Base-by-base conservation (phyloP, 1,284 basidiomycete genomes). In the Gymnopus androsaceus region DNA sequence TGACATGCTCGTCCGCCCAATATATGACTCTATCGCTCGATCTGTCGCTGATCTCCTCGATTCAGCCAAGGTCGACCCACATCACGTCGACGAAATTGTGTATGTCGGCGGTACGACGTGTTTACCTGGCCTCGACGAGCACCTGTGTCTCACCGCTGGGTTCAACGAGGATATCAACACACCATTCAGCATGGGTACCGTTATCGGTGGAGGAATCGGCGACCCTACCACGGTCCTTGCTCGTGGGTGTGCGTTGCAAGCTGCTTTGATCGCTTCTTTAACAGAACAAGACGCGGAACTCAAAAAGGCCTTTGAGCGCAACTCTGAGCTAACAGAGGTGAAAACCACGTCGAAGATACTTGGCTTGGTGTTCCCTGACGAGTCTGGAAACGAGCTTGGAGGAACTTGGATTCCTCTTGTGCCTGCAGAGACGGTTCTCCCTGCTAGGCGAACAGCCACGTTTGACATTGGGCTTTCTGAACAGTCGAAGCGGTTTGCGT, bases 201-300 rank as follows among this genome's bases (percentile, higher is more conserved):
- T 88, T 41, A 78, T 84, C 0, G 88, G 87, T 37, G 88, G 87
- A 1, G 85, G 87, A 21, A 65, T 83, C 58, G 79, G 85, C 46
- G 95, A 98, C 71, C 92, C 96, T 1, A 93, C 93, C 44, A 90
- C 95, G 57, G 85, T 95, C 54, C 83, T 99, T 27, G 90, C 95
- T 6, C 79, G 93, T 40, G 97, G 96, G 21, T 90, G 89, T 64
- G 95, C 93, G 4, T 70, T 95, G 38, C 94, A 98, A 71, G 94
- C 94, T 4, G 81, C 84, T 49, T 73, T 94, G 54, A 77, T 95
- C 47, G 71, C 78, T 9, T 31, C 42, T 5, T 58, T 70, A 9
- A 71, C 72, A 11, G 73, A 89, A 17, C 76, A 78, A 55, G 80
- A 82, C 23, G 72, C 70, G 27, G 81, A 88, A 59, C 70, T 88